Evolutionary conservation across 2,329 filamentous ascomycete species (phyloP).

Genomic region (Onygena corvina): DNA sequence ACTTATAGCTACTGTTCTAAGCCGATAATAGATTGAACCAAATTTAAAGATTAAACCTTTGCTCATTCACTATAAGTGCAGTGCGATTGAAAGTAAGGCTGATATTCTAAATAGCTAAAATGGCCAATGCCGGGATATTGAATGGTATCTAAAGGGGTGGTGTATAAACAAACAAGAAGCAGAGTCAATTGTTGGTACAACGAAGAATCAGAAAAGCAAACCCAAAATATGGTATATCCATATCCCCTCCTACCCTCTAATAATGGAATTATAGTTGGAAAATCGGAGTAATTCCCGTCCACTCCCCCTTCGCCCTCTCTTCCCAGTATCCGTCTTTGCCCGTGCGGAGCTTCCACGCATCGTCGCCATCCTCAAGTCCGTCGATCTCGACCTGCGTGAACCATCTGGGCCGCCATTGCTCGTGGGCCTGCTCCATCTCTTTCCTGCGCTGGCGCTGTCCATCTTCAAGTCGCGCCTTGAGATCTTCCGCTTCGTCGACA

Average conservation of each 20-base stretch:
- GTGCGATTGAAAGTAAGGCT: not conserved
- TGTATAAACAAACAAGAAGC: not conserved
- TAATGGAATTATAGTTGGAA: slow-evolving; percentile 31
- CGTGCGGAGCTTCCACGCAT: slow-evolving; percentile 38
- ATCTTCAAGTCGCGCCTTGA: slow-evolving; percentile 78
- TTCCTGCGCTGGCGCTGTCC: slow-evolving; percentile 63
- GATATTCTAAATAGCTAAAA: not conserved
- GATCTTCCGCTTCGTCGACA: slow-evolving; percentile 67
- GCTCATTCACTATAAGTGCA: no score
- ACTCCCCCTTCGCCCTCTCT: slow-evolving; percentile 56
- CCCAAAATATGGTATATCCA: not conserved
- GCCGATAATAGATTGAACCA: not conserved
- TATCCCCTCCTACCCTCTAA: not conserved
- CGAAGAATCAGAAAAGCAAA: not conserved
- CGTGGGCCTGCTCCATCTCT: slow-evolving; percentile 61
- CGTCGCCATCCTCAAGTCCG: slow-evolving; percentile 14
- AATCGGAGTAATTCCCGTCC: slow-evolving; percentile 48
- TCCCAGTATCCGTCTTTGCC: slow-evolving; percentile 94
- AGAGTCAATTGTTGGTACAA: not conserved
- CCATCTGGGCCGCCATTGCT: slow-evolving; percentile 66
- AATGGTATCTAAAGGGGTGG: not conserved
- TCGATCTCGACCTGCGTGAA: slow-evolving; percentile 55
- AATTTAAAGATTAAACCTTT: not conserved
- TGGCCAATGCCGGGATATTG: not conserved
- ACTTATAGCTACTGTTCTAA: slow-evolving; percentile 22